Evolutionary conservation across 441 rosid genomes (phyloP), one percentile per base, ranked within the genome.

Genomic region (Pelargonium myrrhifolium): DNA sequence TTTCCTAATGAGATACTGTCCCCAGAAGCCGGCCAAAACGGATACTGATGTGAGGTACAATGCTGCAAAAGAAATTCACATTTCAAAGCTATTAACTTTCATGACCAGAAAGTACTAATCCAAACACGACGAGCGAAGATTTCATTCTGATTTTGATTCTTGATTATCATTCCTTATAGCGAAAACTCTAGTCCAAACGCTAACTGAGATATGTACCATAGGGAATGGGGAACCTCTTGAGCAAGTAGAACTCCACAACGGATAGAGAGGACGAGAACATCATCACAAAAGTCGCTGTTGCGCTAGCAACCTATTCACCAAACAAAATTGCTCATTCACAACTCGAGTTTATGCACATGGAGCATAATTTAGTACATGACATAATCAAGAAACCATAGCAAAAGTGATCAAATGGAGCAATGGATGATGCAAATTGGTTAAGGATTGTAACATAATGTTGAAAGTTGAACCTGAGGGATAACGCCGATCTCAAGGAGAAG

Each of bases 231-330:
- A 87, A 87, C 21, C 90, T 87, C 71, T 84, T 83, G 42, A 85
- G 89, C 72, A 87, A 87, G 78, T 87, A 87, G 68, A 85, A 87
- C 72, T 87, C 93, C 9, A 87, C 75, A 4, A 86, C 93, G 35
- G 90, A 87, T 86, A 87, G 84, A 1, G 93, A 85, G 58, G 93
- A 84, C 35, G 89, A 87, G 74, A 87, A 87, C 39, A 82, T 81
- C 93, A 87, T 87, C n/a, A 89, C 93, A 74, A 86, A 84, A 60
- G 93, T 86, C 18, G 93, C 87, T 22, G 93, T 87, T 64, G 93
- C 89, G 74, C 93, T 87, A 65, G 93, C 79, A 66, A 87, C 93
- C 90, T 87, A 78, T 66, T 37, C 3, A 39, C 1, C 1, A n/a
- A 43, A 43, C 49, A 2, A 3, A 11, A 9, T 28, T 28, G 31